A percentile compares a stretch with the other conserved stretches of the same genome.
Conservation (phyloP, 176 grass and related monocot genomes). For the Ananas comosus region DNA sequence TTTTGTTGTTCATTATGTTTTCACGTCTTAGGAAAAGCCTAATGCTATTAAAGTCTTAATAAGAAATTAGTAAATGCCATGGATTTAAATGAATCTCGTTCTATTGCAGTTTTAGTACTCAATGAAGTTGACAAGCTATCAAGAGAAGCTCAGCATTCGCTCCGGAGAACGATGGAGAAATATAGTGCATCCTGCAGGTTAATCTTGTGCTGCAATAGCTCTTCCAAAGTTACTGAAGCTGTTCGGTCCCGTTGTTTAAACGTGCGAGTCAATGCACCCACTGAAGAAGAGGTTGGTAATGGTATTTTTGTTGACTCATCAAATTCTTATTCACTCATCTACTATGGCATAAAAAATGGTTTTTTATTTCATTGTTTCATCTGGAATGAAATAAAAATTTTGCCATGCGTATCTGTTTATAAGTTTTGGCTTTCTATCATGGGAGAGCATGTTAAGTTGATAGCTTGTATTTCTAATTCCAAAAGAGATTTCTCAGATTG, state of each 20-base stretch:
- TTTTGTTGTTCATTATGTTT: not conserved
- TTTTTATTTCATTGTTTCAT: too few relatives aligned
- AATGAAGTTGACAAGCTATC: slow-evolving; percentile 99
- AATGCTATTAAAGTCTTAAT: not conserved
- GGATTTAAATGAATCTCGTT: not conserved
- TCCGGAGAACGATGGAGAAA: slow-evolving; percentile 96
- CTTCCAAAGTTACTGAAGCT: slow-evolving; percentile 96
- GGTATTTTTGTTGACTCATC: too few relatives aligned
- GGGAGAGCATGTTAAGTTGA: too few relatives aligned
- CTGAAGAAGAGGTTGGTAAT: slow-evolving; percentile 56
- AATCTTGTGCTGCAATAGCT: slow-evolving; percentile 93
- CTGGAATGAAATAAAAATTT: too few relatives aligned
- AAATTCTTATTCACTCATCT: too few relatives aligned
- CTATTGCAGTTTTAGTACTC: slow-evolving; percentile 68
- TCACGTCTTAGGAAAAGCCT: not conserved
- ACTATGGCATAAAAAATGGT: too few relatives aligned
- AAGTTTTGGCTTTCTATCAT: too few relatives aligned
- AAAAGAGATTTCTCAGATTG: too few relatives aligned
- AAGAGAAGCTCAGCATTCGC: slow-evolving; percentile 93
- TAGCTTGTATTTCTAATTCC: too few relatives aligned
- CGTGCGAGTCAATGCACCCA: slow-evolving; percentile 74
- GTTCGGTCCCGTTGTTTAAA: slow-evolving; percentile 90
- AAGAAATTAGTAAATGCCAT: not conserved
- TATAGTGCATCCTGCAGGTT: slow-evolving; percentile 87
- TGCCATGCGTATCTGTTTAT: too few relatives aligned